Percentiles rank a stretch among this genome's conserved stretches.
phyloP scores from a whole-genome alignment of 768 basidiomycete genomes.

The Lactifluus volemus region DNA sequence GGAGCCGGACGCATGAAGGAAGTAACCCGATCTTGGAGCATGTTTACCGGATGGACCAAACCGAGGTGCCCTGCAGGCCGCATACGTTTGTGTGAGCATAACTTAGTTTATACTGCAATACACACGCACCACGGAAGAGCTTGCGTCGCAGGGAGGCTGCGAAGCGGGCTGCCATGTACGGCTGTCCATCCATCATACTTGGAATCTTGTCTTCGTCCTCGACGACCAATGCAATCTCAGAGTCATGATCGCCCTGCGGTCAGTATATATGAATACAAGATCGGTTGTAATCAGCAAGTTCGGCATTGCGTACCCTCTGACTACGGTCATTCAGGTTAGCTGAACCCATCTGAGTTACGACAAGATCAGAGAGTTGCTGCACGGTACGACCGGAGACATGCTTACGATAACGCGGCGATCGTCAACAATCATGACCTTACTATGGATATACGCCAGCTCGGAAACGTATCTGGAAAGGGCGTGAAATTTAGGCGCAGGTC shows the following conservation, averaged over 20 bases:
- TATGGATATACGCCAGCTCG: constrained; percentile 75
- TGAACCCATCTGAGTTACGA: constrained; percentile 66
- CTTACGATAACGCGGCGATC: constrained; percentile 82
- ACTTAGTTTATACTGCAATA: background rate
- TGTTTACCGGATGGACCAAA: constrained; percentile 66
- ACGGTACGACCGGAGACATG: constrained; percentile 11
- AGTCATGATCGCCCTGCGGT: constrained; percentile 78
- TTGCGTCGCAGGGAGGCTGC: constrained; percentile 77
- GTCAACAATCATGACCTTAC: constrained; percentile 92
- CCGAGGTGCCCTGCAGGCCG: constrained; percentile 66
- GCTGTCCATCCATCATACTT: constrained; percentile 69
- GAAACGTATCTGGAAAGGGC: constrained; percentile 56
- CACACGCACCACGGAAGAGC: constrained; percentile 60
- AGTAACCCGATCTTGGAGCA: constrained; percentile 35
- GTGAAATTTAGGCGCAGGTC: constrained; percentile 18
- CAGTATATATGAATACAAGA: background rate
- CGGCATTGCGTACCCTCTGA: constrained; percentile 44
- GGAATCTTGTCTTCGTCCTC: constrained; percentile 79
- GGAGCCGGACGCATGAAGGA: constrained; percentile 80
- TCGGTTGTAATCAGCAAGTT: background rate
- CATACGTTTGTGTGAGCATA: constrained; percentile 7
- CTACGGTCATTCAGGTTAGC: constrained; percentile 89
- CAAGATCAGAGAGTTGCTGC: background rate
- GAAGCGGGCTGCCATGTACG: constrained; percentile 66
- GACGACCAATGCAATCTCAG: constrained; percentile 87